Percentiles rank a stretch among this genome's conserved stretches.
Conservation (phyloP, 352 stramenopile genomes). For the Globisporangium mamillatum region DNA sequence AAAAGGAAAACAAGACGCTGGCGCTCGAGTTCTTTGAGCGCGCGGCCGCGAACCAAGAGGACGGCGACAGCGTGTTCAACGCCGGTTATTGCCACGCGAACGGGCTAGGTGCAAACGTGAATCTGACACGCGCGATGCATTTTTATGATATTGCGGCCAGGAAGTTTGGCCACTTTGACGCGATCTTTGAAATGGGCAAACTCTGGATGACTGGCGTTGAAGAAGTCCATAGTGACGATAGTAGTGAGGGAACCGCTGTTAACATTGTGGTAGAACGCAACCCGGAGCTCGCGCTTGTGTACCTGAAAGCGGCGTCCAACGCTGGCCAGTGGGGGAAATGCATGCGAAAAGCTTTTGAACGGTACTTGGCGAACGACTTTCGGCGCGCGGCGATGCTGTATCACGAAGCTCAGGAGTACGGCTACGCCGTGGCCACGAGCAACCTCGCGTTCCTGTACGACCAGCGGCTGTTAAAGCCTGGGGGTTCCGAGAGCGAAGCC, state of each 20-base stretch:
- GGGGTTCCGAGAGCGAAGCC: conserved; percentile 23
- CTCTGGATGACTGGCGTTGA: conserved; percentile 38
- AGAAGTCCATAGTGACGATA: too few relatives aligned
- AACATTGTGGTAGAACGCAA: conserved; percentile 21
- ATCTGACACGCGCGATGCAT: conserved; percentile 52
- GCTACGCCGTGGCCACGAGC: conserved; percentile 58
- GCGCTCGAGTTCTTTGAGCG: conserved; percentile 82
- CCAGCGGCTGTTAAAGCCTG: conserved; percentile 32
- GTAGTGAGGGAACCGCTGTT: too few relatives aligned
- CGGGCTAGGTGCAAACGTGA: conserved; percentile 56
- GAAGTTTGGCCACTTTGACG: conserved; percentile 85
- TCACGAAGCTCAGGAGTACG: conserved; percentile 59
- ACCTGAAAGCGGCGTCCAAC: conserved; percentile 60
- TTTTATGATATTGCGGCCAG: conserved; percentile 59
- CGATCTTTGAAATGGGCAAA: conserved; percentile 75
- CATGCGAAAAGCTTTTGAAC: conserved; percentile 63
- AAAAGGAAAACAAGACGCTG: conserved; percentile 61
- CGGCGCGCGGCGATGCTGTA: conserved; percentile 50
- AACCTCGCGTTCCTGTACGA: conserved; percentile 82
- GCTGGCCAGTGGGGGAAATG: conserved; percentile 56
- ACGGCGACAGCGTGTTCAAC: conserved; percentile 91
- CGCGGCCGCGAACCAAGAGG: conserved; percentile 67
- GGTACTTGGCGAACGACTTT: conserved; percentile 44
- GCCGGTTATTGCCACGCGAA: conserved; percentile 75
- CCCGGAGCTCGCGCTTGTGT: conserved; percentile 29